Base-by-base conservation (phyloP, 2,329 filamentous ascomycete genomes). In the Macrophomina phaseolina region DNA sequence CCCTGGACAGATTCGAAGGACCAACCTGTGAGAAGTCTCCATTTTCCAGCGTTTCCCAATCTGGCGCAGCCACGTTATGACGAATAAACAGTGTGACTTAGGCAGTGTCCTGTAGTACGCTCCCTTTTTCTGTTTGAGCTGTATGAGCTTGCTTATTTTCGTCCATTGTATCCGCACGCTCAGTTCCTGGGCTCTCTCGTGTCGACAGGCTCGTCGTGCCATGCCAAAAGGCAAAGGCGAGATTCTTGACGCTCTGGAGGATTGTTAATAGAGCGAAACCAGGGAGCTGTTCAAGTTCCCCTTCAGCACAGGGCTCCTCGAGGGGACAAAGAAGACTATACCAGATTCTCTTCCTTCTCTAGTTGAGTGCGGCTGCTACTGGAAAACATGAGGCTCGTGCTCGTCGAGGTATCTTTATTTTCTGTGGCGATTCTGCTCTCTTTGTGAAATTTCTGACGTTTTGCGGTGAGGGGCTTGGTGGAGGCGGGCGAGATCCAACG, bases 311-410 rank as follows among this genome's bases (percentile, higher is more conserved):
- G 7, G 32, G 18, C 16, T 6, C 14, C 6, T 11, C 23, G 23
- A 32, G 5, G 36, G 6, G 7, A 38, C 32, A 49, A 62, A 38
- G 58, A 28, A 7, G 9, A 3, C 18, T 8, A 1, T 62, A 62
- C 58, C 45, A 62, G 12, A 23, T 6, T 49, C 30, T 38, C 30
- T n/a, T 62, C 42, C 32, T 38, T 36, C 23, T 62, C 58, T 32
- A 62, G n/a, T 2, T 38, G 30, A 48, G 42, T 49, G 18, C 45
- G 58, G 18, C 58, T 62, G 58, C 45, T 62, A 16, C 58, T 62
- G 11, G 58, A 62, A 12, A 62, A 62, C 58, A 62, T 62, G 49
- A 14, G n/a, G 49, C 4, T 23, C 14, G 40, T 1, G 28, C 18
- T 14, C 1, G 9, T n/a, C 36, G 0, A 11, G 18, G 5, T 18